Evolutionary conservation across 1,139 yeast genomes (phyloP), one percentile per base, ranked within the genome.

Genomic region (Blastobotrys capitulatus): DNA sequence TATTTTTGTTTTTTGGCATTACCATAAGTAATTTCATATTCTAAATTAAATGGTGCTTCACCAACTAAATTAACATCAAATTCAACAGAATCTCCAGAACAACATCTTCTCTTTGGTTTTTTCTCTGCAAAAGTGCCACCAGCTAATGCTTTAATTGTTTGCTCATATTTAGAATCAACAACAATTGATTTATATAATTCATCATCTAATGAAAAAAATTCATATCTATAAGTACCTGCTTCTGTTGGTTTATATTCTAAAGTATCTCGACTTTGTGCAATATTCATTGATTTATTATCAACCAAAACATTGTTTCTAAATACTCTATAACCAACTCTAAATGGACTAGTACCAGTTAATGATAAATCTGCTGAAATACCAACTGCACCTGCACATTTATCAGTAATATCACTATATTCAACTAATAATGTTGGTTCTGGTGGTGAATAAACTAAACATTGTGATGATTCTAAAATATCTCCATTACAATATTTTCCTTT

Each of bases 331-430:
- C 84, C 81, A 15, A 89, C 74, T 43, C 75, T 75, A 67, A 85
- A 92, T 2, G 97, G 97, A 0, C 96, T 85, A 26, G 81, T 77
- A 15, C 98, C 98, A 6, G 77, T 69, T 47, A 86, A 75, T 1
- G 76, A 67, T 47, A 84, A 66, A 43, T 79, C 83, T 56, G 90
- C 89, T 43, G 78, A 77, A 52, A 88, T 80, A 0, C 97, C 98
- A 9, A 88, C 82, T 47, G 90, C 87, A 0, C 98, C 98, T 32
- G 94, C 86, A 70, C 99, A 92, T 52, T 84, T 80, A 61, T 92
- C 97, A 35, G 80, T 72, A 2, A 90, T 79, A 2, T 80, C 47
- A 64, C 71, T 57, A 81, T 75, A 51, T 62, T 66, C 60, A 32
- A 66, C 70, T 5, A 58, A 49, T 19, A 79, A 69, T 6, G 73